Conservation (phyloP, 345 rosid genomes). For the Syzygium grande region DNA sequence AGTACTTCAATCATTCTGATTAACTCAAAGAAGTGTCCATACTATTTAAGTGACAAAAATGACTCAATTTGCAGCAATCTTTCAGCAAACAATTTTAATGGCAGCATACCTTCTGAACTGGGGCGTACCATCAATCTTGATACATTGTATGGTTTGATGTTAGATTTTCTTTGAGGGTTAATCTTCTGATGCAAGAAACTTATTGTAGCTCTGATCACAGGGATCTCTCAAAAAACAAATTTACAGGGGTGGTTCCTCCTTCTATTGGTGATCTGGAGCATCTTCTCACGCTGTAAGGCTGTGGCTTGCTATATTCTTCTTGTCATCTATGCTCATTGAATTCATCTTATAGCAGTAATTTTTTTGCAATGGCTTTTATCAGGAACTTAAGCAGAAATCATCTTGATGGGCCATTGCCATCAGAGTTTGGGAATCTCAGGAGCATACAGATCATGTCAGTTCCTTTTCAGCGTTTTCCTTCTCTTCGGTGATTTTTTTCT, state of each 20-base stretch:
- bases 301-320: background rate
- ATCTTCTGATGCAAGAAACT: background rate
- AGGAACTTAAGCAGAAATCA: slow-evolving; percentile 77
- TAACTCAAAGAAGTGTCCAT: background rate
- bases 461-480: background rate
- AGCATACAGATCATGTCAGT: slow-evolving; percentile 70
- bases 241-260: slow-evolving; percentile 69
- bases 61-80: slow-evolving; percentile 46
- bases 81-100: slow-evolving; percentile 67
- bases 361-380: background rate
- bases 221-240: slow-evolving; percentile 77
- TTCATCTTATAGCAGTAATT: background rate
- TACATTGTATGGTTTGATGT: slow-evolving; percentile 41
- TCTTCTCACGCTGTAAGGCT: slow-evolving; percentile 72
- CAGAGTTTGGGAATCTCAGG: slow-evolving; percentile 75
- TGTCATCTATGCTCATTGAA: background rate
- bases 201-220: slow-evolving; percentile 20
- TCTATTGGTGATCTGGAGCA: slow-evolving; percentile 88
- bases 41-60: background rate
- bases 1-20: background rate
- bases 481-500: background rate
- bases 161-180: background rate
- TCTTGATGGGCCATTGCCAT: slow-evolving; percentile 57
- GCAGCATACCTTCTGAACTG: slow-evolving; percentile 60
- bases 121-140: slow-evolving; percentile 87